Base-by-base conservation (phyloP, 371 early-diverging fungal genomes). In the Lichtheimia ornata region DNA sequence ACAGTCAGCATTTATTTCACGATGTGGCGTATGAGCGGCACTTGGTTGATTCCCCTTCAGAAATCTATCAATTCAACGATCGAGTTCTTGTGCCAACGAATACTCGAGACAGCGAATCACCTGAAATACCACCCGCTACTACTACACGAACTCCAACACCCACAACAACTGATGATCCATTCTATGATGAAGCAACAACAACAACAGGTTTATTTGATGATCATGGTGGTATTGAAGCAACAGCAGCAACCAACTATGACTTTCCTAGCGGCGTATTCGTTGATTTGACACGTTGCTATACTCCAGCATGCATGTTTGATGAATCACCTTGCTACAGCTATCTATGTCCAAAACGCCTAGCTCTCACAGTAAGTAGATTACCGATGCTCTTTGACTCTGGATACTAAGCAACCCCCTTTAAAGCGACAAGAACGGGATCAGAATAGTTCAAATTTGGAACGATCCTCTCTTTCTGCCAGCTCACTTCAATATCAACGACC, bases 271-370 rank as follows among this genome's bases (percentile, higher is more conserved):
- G 96, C 30, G 87, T 96, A 1, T 93, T 91, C 73, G 91, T 91
- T 2, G 81, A 88, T 20, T 74, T 95, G 53, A 88, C 94, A 0
- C 84, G 86, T 58, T 97, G 97, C 70, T 97, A 95, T 72, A 89
- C 94, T n/a, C 91, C 95, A 0, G 94, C 94, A 0, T 97, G 97
- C 65, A 44, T 50, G 22, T 77, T 88, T 5, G 63, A 71, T 24
- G 83, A 82, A 42, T 71, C 72, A 47, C 80, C 89, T 13, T 95
- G 95, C 74, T 95, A 95, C 81, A 90, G 92, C 69, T 84, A 90
- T 35, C 81, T 88, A 0, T 95, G 96, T 59, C 95, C 94, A 7
- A 77, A 74, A 64, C 61, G 67, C 15, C 18, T 28, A 20, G 49
- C 22, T 18, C 35, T 35, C 11, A 35, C 35, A 59, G 42, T 44